These are phyloP conservation scores for Nicotiana rustica DNA, from an alignment of 305 asterid species.

Conservation along the genomic window DNA sequence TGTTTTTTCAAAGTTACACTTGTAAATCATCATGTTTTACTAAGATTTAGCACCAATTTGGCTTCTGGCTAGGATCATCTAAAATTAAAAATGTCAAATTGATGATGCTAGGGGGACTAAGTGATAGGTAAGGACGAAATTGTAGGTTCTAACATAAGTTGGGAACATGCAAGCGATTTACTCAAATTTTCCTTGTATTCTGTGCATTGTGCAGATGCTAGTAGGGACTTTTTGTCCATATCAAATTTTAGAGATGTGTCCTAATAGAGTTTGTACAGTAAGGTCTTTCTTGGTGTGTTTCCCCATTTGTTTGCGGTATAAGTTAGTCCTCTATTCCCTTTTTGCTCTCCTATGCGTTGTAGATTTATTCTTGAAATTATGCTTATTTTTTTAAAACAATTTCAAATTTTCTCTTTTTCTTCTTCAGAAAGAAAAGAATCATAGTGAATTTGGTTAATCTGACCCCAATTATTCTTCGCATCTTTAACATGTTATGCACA, in stretches of 20 bases:
- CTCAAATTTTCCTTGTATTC: neutral
- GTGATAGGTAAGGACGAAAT: neutral
- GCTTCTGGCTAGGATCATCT: neutral
- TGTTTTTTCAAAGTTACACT: neutral
- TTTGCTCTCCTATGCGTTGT: neutral
- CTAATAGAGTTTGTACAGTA: neutral
- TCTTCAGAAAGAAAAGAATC: neutral
- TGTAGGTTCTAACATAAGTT: neutral
- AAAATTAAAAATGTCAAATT: neutral
- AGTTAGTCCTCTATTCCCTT: neutral
- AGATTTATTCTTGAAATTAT: conserved; percentile 1
- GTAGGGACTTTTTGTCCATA: neutral
- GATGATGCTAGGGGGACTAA: neutral
- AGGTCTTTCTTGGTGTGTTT: neutral
- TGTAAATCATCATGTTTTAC: neutral
- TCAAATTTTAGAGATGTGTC: neutral
- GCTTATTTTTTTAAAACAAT: neutral
- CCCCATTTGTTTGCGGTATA: neutral
- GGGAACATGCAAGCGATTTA: neutral
- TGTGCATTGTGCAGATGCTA: neutral
- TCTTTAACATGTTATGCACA: neutral
- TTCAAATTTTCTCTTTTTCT: neutral
- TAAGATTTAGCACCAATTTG: neutral
- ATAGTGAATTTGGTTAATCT: conserved; percentile 13
- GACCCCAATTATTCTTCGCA: neutral